Evolutionary conservation across 331 rosid species (phyloP).

Genomic region (Acacia concinna): DNA sequence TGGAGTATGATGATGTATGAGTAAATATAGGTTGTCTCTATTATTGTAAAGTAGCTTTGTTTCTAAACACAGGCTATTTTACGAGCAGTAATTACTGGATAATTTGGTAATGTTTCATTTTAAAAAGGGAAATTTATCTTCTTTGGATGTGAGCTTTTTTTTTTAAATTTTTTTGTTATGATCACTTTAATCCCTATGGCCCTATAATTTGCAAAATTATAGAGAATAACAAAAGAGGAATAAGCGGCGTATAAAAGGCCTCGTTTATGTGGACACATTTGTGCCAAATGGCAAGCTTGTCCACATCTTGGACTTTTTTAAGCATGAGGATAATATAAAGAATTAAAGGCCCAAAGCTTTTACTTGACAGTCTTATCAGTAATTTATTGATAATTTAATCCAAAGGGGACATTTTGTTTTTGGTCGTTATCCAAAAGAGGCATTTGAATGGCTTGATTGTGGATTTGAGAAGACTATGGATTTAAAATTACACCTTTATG

Average conservation of each 20-base stretch:
- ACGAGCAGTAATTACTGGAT: conserved; percentile 8
- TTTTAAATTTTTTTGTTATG: too few relatives aligned
- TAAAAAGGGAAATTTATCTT: neutral
- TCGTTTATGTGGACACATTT: neutral
- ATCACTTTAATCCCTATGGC: neutral
- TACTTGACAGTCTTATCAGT: neutral
- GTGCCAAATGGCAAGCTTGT: neutral
- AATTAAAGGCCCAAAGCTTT: neutral
- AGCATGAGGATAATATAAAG: neutral
- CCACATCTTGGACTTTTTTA: neutral
- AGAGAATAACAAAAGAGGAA: neutral
- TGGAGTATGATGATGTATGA: conserved; percentile 59
- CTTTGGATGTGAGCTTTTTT: neutral
- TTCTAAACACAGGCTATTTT: neutral
- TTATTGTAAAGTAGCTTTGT: conserved; percentile 23
- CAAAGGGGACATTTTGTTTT: too few relatives aligned
- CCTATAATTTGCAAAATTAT: neutral
- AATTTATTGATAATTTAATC: neutral
- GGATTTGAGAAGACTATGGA: neutral
- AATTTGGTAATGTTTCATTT: neutral
- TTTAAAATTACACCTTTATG: neutral
- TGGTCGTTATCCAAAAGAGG: neutral
- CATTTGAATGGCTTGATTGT: neutral
- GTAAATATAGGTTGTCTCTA: neutral
- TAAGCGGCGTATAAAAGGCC: neutral